phyloP scores from a whole-genome alignment of 805 yeast genomes.

The Komagataella pseudopastoris region DNA sequence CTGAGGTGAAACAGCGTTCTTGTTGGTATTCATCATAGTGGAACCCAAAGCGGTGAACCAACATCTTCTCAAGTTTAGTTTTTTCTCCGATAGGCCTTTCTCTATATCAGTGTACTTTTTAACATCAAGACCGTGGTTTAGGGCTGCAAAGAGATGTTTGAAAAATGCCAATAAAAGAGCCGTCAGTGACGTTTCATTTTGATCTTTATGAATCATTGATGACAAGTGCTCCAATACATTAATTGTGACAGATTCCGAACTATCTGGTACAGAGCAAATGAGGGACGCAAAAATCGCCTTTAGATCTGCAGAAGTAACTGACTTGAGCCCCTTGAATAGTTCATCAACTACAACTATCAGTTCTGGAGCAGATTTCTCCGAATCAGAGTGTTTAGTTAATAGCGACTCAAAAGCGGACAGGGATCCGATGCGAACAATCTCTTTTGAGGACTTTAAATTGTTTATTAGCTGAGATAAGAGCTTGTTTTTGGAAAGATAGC shows the following conservation, averaged over 20 bases:
- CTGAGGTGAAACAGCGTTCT: constrained; percentile 2
- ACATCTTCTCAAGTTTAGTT: constrained; percentile 42
- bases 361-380: constrained; percentile 14
- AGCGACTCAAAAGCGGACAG: constrained; percentile 18
- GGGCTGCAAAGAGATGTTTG: constrained; percentile 22
- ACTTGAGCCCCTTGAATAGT: constrained; percentile 40
- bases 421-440: constrained; percentile 40
- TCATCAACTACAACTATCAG: constrained; percentile 31
- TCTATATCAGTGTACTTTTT: constrained; percentile 18
- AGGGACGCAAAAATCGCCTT: constrained; percentile 38
- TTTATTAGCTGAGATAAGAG: constrained; percentile 37
- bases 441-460: constrained; percentile 60
- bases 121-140: constrained; percentile 13
- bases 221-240: constrained; percentile 29
- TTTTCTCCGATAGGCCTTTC: constrained; percentile 57
- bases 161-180: constrained; percentile 37
- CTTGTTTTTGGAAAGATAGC: constrained; percentile 24
- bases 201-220: constrained; percentile 55
- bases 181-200: constrained; percentile 51
- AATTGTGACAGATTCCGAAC: constrained; percentile 15
- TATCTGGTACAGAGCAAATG: constrained; percentile 20
- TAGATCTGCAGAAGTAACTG: constrained; percentile 41
- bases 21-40: constrained; percentile 8
- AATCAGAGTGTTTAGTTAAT: constrained; percentile 8
- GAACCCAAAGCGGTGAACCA: constrained; percentile 51